Evolutionary conservation across 306 rosid genomes (phyloP).

Genomic region (Cicer chorassanicum): DNA sequence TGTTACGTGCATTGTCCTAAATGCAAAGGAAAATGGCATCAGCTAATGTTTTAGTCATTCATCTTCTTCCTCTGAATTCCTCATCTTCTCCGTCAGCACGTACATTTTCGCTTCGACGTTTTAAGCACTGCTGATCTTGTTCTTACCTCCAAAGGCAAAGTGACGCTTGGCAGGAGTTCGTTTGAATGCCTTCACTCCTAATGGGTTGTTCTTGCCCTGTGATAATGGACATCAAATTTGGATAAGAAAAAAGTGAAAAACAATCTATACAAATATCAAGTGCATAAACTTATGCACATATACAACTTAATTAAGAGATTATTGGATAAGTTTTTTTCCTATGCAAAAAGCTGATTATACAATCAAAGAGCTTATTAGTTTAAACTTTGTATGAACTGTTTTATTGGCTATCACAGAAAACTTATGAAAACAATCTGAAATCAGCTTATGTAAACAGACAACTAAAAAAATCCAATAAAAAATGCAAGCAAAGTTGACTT

Average conservation of each 20-base stretch:
- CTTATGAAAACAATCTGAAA: no score
- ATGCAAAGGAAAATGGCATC: slow-evolving; percentile 26
- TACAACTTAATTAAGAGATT: neutral
- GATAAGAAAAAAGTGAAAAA: slow-evolving; percentile 6
- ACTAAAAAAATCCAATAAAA: neutral
- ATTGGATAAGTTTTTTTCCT: neutral
- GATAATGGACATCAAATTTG: slow-evolving; percentile 31
- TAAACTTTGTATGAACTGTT: no score
- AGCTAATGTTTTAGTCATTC: slow-evolving; percentile 38
- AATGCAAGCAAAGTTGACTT: slow-evolving; percentile 18
- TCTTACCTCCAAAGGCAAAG: slow-evolving; percentile 52
- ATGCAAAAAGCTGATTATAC: neutral
- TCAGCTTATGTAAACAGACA: no score
- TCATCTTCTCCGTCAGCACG: slow-evolving; percentile 34
- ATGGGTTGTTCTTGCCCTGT: slow-evolving; percentile 76
- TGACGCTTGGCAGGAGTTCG: slow-evolving; percentile 69
- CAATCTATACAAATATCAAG: neutral
- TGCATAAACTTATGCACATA: neutral
- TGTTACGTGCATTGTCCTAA: slow-evolving; percentile 31
- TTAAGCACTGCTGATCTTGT: slow-evolving; percentile 59
- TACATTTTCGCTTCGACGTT: neutral
- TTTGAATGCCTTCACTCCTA: slow-evolving; percentile 83
- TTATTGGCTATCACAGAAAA: no score
- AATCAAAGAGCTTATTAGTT: neutral
- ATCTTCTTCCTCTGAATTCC: slow-evolving; percentile 43